A percentile compares a stretch with the other conserved stretches of the same genome.
These are phyloP conservation scores for Clitopilus passeckerianus DNA, from an alignment of 768 basidiomycete species.

Conservation along the genomic window DNA sequence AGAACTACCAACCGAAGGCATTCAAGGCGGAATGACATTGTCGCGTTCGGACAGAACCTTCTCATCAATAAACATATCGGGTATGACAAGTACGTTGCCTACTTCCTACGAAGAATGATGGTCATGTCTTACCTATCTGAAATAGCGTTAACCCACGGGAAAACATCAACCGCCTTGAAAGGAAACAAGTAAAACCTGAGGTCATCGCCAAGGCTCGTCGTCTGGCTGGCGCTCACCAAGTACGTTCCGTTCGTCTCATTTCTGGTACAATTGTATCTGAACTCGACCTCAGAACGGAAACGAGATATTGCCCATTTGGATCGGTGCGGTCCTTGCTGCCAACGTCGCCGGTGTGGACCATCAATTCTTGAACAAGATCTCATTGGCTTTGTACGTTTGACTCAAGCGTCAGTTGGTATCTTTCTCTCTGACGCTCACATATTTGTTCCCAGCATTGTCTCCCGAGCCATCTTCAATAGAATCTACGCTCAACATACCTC, in stretches of 20 bases:
- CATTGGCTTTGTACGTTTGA: slow-evolving; percentile 19
- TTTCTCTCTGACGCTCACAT: slow-evolving; percentile 6
- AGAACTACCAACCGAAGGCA: neutral
- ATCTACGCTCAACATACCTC: slow-evolving; percentile 22
- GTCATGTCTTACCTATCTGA: neutral
- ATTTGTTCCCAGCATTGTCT: slow-evolving; percentile 10
- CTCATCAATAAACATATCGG: neutral
- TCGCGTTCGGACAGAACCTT: neutral
- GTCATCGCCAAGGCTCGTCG: slow-evolving; percentile 12
- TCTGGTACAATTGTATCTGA: neutral
- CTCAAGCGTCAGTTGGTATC: neutral
- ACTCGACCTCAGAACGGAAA: slow-evolving; percentile 18
- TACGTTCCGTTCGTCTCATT: slow-evolving; percentile 3
- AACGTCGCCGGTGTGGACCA: slow-evolving; percentile 8
- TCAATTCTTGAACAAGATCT: slow-evolving; percentile 19
- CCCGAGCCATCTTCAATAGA: slow-evolving; percentile 21
- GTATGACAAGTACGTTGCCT: slow-evolving; percentile 4
- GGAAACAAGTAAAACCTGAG: slow-evolving; percentile 11
- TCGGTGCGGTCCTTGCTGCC: slow-evolving; percentile 14
- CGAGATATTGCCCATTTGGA: slow-evolving; percentile 24
- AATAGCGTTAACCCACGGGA: slow-evolving; percentile 15
- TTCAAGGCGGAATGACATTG: neutral
- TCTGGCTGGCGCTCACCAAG: slow-evolving; percentile 17
- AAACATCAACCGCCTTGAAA: slow-evolving; percentile 11
- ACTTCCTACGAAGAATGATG: neutral